Evolutionary conservation across 2,329 filamentous ascomycete species (phyloP).

Genomic region (Fonsecaea erecta): DNA sequence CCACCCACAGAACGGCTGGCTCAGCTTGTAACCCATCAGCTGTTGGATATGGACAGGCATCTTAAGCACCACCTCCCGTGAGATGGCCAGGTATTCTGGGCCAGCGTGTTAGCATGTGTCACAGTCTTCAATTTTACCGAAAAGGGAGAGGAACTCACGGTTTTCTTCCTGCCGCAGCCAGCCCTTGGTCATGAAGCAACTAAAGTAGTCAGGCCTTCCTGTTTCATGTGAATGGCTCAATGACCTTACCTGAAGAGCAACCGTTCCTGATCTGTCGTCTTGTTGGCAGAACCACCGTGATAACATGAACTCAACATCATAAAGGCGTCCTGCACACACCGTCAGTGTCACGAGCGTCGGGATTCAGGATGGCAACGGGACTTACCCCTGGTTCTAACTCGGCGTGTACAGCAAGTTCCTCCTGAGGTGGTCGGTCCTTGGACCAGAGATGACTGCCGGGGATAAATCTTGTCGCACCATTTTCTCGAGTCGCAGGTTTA

Average conservation of each 20-base stretch:
- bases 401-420: conserved; percentile 36
- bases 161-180: conserved; percentile 37
- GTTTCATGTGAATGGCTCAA: no score
- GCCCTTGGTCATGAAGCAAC: conserved; percentile 37
- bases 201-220: neutral
- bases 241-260: conserved; percentile 32
- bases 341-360: neutral
- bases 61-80: conserved; percentile 32
- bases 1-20: conserved; percentile 34
- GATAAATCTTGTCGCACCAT: conserved; percentile 43
- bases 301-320: conserved; percentile 45
- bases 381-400: conserved; percentile 42
- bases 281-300: conserved; percentile 44
- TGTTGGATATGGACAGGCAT: conserved; percentile 34
- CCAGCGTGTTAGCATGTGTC: conserved; percentile 18
- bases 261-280: conserved; percentile 36
- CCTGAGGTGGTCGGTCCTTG: conserved; percentile 19
- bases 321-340: conserved; percentile 40
- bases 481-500: conserved; percentile 37
- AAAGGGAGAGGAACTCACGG: neutral
- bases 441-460: conserved; percentile 40
- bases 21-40: conserved; percentile 38
- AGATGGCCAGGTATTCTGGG: conserved; percentile 36
- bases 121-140: neutral
- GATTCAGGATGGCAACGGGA: neutral